Percentiles rank a stretch among this genome's conserved stretches.
These are phyloP conservation scores for Clarireedia monteithiana DNA, from an alignment of 2,329 filamentous ascomycete species.

Conservation along the genomic window DNA sequence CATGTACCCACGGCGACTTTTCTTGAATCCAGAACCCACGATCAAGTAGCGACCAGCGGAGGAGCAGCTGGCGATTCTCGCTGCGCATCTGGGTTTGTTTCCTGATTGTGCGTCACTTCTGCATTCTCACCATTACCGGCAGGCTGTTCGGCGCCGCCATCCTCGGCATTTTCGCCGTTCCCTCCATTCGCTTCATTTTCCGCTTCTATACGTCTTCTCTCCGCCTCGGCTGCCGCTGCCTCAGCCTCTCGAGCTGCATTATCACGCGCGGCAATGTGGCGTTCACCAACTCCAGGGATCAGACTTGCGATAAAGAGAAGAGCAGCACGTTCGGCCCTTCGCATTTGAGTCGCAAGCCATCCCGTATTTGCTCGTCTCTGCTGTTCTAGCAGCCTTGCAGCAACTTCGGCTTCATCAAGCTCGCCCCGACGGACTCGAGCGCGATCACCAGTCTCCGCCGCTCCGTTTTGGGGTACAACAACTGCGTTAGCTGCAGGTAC, in stretches of 20 bases:
- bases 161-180: background rate
- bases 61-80: slow-evolving; percentile 8
- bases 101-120: slow-evolving; percentile 3
- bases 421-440: slow-evolving; percentile 18
- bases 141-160: background rate
- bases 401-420: slow-evolving; percentile 42
- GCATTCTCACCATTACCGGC: background rate
- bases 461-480: slow-evolving; percentile 23
- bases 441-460: slow-evolving; percentile 3
- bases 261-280: slow-evolving; percentile 43
- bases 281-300: slow-evolving; percentile 56
- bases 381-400: slow-evolving; percentile 45
- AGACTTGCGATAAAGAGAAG: slow-evolving; percentile 59
- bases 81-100: slow-evolving; percentile 1
- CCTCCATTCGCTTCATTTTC: slow-evolving; percentile 11
- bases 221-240: slow-evolving; percentile 16
- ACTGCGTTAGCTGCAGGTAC: slow-evolving; percentile 28
- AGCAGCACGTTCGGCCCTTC: slow-evolving; percentile 50
- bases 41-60: slow-evolving; percentile 14
- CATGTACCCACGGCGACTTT: background rate
- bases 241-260: slow-evolving; percentile 25
- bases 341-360: slow-evolving; percentile 43
- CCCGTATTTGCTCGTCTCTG: slow-evolving; percentile 35
- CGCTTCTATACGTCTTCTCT: slow-evolving; percentile 3
- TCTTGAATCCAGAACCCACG: background rate